These are phyloP conservation scores for Leccinum subgranulosum DNA, from an alignment of 768 basidiomycete genomes.

Conservation along the genomic window DNA sequence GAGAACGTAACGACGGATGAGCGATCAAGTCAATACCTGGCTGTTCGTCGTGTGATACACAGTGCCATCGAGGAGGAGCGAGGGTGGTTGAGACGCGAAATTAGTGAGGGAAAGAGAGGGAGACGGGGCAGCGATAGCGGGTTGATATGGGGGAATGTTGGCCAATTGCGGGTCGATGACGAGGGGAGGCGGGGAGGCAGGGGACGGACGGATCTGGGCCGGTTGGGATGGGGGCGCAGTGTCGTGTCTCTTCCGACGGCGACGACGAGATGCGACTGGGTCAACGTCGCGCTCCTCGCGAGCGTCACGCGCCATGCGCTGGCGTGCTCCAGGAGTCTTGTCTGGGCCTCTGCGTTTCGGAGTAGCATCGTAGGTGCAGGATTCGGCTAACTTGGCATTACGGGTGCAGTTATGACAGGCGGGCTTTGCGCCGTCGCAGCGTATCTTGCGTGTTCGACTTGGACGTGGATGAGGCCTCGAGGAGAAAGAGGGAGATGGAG, in stretches of 20 bases:
- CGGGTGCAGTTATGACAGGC: conserved; percentile 69
- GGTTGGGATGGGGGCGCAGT: conserved; percentile 1
- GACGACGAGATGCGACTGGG: conserved; percentile 22
- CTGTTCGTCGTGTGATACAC: conserved; percentile 19
- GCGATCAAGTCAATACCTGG: conserved; percentile 31
- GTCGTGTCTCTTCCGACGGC: conserved; percentile 18
- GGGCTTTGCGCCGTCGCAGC: conserved; percentile 80
- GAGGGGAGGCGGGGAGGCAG: conserved; percentile 9
- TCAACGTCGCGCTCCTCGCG: conserved; percentile 33
- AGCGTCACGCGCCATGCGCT: conserved; percentile 49
- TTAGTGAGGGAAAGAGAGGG: conserved; percentile 1
- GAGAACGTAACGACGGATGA: conserved; percentile 21
- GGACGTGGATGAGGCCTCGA: conserved; percentile 2
- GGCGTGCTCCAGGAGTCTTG: conserved; percentile 74
- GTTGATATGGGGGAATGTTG: conserved; percentile 15
- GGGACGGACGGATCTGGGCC: not conserved
- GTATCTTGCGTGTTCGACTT: conserved; percentile 76
- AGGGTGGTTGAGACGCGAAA: conserved; percentile 8
- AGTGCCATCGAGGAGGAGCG: conserved; percentile 2
- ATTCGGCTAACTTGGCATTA: conserved; percentile 40
- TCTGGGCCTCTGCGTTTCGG: conserved; percentile 83
- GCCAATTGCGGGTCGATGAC: conserved; percentile 27
- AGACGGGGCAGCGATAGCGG: not conserved
- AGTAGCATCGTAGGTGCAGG: conserved; percentile 64
- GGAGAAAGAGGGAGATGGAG: not conserved